These are phyloP conservation scores for Gymnopus androsaceus DNA, from an alignment of 1,284 basidiomycete species.

Conservation along the genomic window DNA sequence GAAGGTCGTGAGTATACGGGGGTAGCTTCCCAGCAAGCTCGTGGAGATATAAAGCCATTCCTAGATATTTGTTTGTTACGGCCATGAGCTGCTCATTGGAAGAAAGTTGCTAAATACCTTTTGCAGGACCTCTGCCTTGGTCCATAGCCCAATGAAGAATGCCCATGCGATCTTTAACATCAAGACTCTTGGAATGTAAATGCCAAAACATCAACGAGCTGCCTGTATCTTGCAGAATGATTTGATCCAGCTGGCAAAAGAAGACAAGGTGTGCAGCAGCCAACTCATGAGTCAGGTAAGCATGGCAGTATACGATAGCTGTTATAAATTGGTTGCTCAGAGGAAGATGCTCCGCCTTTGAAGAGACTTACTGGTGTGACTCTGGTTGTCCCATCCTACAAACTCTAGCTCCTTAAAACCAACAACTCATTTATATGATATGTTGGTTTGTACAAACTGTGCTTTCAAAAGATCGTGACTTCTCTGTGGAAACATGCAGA, in stretches of 20 bases:
- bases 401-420: conserved; percentile 32
- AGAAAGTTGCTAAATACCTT: neutral
- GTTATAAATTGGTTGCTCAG: neutral
- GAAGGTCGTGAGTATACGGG: neutral
- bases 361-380: conserved; percentile 16
- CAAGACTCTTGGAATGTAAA: neutral
- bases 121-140: neutral
- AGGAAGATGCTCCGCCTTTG: neutral
- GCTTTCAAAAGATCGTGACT: conserved; percentile 22
- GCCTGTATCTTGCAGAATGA: conserved; percentile 4
- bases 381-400: conserved; percentile 15
- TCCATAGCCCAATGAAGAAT: neutral
- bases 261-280: conserved; percentile 8
- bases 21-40: neutral
- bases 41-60: neutral
- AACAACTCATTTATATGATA: conserved; percentile 28
- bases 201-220: neutral
- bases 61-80: neutral
- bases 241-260: neutral
- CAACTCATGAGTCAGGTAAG: conserved; percentile 2
- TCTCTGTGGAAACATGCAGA: conserved; percentile 28
- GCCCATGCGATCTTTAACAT: neutral
- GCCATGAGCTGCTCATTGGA: neutral
- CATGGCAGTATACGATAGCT: neutral
- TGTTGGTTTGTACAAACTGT: too few species aligned